Percentiles rank a stretch among this genome's conserved stretches.
phyloP scores from a whole-genome alignment of 345 rosid species.

The Syzygium oleosum region DNA sequence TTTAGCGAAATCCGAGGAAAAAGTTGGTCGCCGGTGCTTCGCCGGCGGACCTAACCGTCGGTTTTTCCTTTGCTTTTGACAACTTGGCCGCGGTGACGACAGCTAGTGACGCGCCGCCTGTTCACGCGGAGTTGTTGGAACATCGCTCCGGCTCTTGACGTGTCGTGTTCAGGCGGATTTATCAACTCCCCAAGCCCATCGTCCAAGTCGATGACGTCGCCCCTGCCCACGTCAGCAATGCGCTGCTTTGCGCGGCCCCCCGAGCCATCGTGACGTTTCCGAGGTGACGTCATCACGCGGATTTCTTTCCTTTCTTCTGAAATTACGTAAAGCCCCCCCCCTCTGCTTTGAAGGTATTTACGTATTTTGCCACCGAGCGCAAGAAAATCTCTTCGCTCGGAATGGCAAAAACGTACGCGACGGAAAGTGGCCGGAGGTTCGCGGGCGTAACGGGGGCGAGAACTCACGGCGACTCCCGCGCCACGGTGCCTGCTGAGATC shows the following conservation, averaged over 20 bases:
- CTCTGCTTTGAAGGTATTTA: background rate
- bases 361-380: background rate
- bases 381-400: background rate
- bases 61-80: no score
- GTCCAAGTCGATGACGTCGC: background rate
- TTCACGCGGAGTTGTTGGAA: background rate
- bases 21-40: background rate
- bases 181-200: background rate
- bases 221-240: accelerated
- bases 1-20: background rate
- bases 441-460: background rate
- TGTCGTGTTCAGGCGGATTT: background rate
- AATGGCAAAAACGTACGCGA: background rate
- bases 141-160: background rate
- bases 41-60: no score
- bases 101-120: background rate
- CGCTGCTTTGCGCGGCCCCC: background rate
- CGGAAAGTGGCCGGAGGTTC: no score
- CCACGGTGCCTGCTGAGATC: accelerated
- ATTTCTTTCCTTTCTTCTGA: background rate
- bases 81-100: background rate
- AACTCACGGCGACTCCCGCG: background rate
- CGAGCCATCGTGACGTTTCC: background rate
- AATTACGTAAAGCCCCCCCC: background rate
- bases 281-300: background rate